These are phyloP conservation scores for Anaeramoeba flamelloides DNA, from an alignment of 78 protist genomes.

Conservation along the genomic window DNA sequence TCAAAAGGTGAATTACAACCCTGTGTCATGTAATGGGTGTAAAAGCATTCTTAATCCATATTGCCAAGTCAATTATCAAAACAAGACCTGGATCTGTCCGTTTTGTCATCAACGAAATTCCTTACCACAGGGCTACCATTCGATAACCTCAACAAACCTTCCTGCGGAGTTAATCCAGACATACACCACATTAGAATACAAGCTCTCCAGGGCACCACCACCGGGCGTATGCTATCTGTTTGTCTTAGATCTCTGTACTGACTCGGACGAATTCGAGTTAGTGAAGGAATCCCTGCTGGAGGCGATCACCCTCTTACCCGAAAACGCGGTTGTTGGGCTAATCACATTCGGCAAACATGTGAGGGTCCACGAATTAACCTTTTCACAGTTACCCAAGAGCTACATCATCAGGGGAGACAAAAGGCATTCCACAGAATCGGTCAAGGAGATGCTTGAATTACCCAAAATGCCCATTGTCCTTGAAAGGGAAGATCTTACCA, in stretches of 20 bases:
- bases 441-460: neutral
- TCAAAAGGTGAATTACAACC: neutral
- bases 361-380: neutral
- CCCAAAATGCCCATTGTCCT: neutral
- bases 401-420: neutral
- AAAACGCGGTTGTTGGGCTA: slow-evolving; percentile 66
- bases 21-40: neutral
- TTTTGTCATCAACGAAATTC: slow-evolving; percentile 65
- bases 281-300: slow-evolving; percentile 57
- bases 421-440: neutral
- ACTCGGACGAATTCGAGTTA: slow-evolving; percentile 56
- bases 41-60: neutral
- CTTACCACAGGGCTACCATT: slow-evolving; percentile 71
- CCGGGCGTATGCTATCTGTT: slow-evolving; percentile 63
- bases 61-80: neutral
- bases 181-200: neutral
- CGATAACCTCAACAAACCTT: slow-evolving; percentile 39
- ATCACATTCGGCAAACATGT: slow-evolving; percentile 83
- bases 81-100: slow-evolving; percentile 58
- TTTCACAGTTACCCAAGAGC: neutral
- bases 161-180: slow-evolving; percentile 73
- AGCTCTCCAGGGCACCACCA: neutral
- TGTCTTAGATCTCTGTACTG: slow-evolving; percentile 71
- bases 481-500: neutral
- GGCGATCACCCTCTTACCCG: slow-evolving; percentile 64